Evolutionary conservation across 192 early-diverging fungal species (phyloP).

Genomic region (Coemansia sp.): DNA sequence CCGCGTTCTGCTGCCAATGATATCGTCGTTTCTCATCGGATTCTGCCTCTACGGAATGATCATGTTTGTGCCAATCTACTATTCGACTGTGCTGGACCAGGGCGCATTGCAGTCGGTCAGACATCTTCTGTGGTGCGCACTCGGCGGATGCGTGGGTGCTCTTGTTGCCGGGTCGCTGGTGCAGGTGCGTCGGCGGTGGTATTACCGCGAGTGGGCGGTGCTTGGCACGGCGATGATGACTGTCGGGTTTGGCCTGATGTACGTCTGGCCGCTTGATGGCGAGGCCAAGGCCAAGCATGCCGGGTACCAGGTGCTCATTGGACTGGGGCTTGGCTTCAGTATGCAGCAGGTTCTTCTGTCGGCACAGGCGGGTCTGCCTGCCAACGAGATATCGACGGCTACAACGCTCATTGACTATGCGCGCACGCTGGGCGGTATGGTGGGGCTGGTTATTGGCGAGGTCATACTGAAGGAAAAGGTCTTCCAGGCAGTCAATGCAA

Average conservation of each 20-base stretch:
- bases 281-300: constrained; percentile 13
- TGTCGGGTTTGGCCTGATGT: constrained; percentile 49
- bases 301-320: constrained; percentile 41
- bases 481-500: constrained; percentile 23
- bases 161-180: constrained; percentile 35
- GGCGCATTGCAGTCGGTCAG: constrained; percentile 19
- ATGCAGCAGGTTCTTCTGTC: constrained; percentile 54
- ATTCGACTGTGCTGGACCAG: constrained; percentile 35
- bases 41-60: constrained; percentile 52
- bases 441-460: constrained; percentile 50
- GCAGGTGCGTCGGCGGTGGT: constrained; percentile 27
- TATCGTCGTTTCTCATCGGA: constrained; percentile 44
- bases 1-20: constrained; percentile 32
- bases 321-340: constrained; percentile 49
- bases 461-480: constrained; percentile 52
- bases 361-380: constrained; percentile 38
- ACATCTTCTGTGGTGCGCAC: constrained; percentile 39
- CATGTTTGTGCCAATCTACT: constrained; percentile 56
- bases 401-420: constrained; percentile 54
- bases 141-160: constrained; percentile 31
- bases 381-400: constrained; percentile 46
- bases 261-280: constrained; percentile 34
- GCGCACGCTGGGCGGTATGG: constrained; percentile 53
- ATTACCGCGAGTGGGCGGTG: constrained; percentile 41
- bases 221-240: constrained; percentile 44